Base-by-base conservation (phyloP, 805 yeast species). In the Ogataea ramenticola region DNA sequence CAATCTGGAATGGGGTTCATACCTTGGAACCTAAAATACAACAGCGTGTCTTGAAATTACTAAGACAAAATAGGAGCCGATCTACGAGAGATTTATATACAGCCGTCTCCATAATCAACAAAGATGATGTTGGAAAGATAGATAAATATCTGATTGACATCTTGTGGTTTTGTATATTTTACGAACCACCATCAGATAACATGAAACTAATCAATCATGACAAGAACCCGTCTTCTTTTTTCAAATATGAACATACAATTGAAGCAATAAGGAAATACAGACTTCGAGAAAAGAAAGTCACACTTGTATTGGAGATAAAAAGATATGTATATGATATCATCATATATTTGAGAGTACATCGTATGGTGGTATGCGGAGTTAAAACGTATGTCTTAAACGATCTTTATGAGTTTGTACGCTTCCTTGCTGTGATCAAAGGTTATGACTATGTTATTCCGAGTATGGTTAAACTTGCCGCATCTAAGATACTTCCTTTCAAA, bases 281-380 rank as follows among this genome's bases (percentile, higher is more conserved):
- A 10, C 11, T 10, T 8, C 8, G 6, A 19, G 11, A 15, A 3
- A 21, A 31, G 1, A 15, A 43, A 9, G 67, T 75, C 11, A 51
- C 47, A n/a, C 57, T 80, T 8, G 66, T 70, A 1, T 70, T 78
- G 0, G 84, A 80, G 43, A 61, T 80, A 27, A 55, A 55, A 37
- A 56, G 81, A 5, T 81, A 80, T 50, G 69, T 77, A 47, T 75
- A 77, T 47, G 86, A 80, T 54, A 66, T 81, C 14, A 56, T 77
- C 2, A 64, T 79, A 2, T 75, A 70, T 51, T 51, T 74, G 2
- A 61, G 87, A 37, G 68, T 70, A 43, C 82, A 80, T 51, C 55
- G 86, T 36, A 70, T 77, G 55, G 77, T 78, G 2, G 47, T 53
- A 20, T 66, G 70, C 1, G 86, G 86, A 0, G 54, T 79, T 0